Conservation (phyloP, 2,329 filamentous ascomycete genomes). For the Epichloe scottii region DNA sequence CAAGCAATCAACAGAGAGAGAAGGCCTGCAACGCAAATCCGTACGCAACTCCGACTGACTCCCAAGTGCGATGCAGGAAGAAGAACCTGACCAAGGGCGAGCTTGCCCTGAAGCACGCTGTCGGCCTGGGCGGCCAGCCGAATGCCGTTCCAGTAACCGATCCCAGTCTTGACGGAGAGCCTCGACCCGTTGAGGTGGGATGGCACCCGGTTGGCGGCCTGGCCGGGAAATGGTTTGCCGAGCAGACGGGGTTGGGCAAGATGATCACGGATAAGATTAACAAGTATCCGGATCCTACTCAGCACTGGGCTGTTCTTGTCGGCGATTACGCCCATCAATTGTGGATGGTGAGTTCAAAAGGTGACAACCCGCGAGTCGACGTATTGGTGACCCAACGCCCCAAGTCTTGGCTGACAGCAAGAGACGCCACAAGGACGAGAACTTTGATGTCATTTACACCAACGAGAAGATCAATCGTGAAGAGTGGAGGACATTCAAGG, state of each 20-base stretch:
- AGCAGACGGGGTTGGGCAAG: slow-evolving; percentile 40
- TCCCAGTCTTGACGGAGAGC: slow-evolving; percentile 17
- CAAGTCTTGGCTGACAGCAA: not conserved
- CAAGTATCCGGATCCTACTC: slow-evolving; percentile 44
- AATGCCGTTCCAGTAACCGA: slow-evolving; percentile 19
- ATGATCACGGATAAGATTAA: slow-evolving; percentile 43
- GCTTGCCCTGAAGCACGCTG: slow-evolving; percentile 22
- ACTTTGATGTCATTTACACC: slow-evolving; percentile 43
- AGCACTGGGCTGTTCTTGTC: slow-evolving; percentile 47
- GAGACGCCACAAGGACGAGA: slow-evolving; percentile 28
- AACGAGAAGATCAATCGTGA: slow-evolving; percentile 33
- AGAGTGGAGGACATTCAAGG: slow-evolving; percentile 37
- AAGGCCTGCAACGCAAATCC: too few species aligned
- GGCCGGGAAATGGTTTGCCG: slow-evolving; percentile 46
- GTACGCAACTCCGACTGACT: slow-evolving; percentile 4
- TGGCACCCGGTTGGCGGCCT: slow-evolving; percentile 47
- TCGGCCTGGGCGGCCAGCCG: slow-evolving; percentile 19
- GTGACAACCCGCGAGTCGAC: not conserved
- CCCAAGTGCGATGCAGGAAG: slow-evolving; percentile 9
- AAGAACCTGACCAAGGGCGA: slow-evolving; percentile 23
- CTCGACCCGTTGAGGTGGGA: slow-evolving; percentile 34
- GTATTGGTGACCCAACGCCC: not conserved
- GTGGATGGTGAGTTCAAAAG: slow-evolving; percentile 37
- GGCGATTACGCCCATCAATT: slow-evolving; percentile 43
- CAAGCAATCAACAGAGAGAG: too few species aligned